Evolutionary conservation across 768 basidiomycete genomes (phyloP).

Genomic region (Suillus tomentosus): DNA sequence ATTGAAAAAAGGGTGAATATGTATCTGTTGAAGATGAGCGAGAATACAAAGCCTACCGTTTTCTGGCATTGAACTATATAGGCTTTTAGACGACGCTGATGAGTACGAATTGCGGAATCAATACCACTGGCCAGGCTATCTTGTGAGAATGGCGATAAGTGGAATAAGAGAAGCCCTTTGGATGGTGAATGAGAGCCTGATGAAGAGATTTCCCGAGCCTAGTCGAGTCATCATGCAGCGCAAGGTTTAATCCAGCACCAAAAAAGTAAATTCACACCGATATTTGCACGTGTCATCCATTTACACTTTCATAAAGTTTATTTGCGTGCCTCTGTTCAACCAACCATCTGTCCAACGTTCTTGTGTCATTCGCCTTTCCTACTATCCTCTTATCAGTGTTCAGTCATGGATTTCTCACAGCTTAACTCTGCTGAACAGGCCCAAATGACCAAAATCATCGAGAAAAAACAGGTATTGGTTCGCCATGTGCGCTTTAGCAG

Average conservation of each 20-base stretch:
- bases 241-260: background rate
- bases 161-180: slow-evolving; percentile 11
- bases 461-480: slow-evolving; percentile 86
- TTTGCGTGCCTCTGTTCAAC: slow-evolving; percentile 16
- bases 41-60: slow-evolving; percentile 22
- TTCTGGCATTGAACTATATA: slow-evolving; percentile 20
- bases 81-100: background rate
- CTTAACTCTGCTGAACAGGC: slow-evolving; percentile 92
- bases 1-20: slow-evolving; percentile 17
- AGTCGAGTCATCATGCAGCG: slow-evolving; percentile 12
- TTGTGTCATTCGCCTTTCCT: slow-evolving; percentile 10
- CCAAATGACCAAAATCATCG: slow-evolving; percentile 93
- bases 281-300: slow-evolving; percentile 7
- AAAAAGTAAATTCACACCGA: slow-evolving; percentile 11
- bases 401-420: slow-evolving; percentile 85
- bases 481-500: background rate
- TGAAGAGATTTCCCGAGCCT: slow-evolving; percentile 9
- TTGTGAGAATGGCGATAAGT: slow-evolving; percentile 13
- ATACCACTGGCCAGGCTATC: slow-evolving; percentile 15
- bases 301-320: slow-evolving; percentile 12
- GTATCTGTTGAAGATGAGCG: slow-evolving; percentile 23
- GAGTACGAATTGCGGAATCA: slow-evolving; percentile 12
- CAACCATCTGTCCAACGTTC: slow-evolving; percentile 12
- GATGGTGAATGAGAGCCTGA: slow-evolving; percentile 1
- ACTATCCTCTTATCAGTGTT: background rate